Base-by-base conservation (phyloP, 306 rosid species). In the Inga laurina region DNA sequence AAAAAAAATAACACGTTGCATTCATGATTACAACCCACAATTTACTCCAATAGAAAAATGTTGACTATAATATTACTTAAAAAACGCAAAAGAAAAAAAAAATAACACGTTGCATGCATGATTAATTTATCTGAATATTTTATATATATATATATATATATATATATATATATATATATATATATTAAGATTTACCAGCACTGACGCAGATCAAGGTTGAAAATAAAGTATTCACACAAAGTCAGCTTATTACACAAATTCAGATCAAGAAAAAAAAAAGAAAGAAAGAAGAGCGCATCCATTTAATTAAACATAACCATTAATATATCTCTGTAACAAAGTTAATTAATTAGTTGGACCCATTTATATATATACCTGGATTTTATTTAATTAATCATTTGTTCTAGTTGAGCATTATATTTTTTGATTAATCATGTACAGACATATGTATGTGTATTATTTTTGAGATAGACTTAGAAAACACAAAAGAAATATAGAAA, bases 191-290 rank as follows among this genome's bases (percentile, higher is more conserved):
- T 35, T 68, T 37, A 67, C 41, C 48, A 68, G 46, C 15, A 37
- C 24, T 67, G 49, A 70, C 76, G n/a, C 76, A 72, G 57, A 45
- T 45, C 54, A 71, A 71, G 30, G 16, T n/a, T 43, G 48, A 14
- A 49, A 35, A 82, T 39, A 15, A 67, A 16, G 18, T 51, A 72
- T 24, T 77, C 14, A 62, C 80, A 76, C 61, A 54, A 72, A 77
- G 85, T 83, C 81, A 83, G 74, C 75, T 65, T 64, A 27, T 61
- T 76, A 66, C 81, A 45, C 67, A 49, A 13, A 34, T 45, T 45
- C 34, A 8, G 54, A 45, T 76, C 57, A 72, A 24, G 21, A 13
- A 14, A 44, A 72, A 4, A 21, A 49, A 46, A 67, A 1, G 2
- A 44, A 44, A 10, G 15, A 32, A 46, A 67, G 13, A 62, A 11